phyloP scores from a whole-genome alignment of 2,329 filamentous ascomycete species.

The Clonostachys sp. region DNA sequence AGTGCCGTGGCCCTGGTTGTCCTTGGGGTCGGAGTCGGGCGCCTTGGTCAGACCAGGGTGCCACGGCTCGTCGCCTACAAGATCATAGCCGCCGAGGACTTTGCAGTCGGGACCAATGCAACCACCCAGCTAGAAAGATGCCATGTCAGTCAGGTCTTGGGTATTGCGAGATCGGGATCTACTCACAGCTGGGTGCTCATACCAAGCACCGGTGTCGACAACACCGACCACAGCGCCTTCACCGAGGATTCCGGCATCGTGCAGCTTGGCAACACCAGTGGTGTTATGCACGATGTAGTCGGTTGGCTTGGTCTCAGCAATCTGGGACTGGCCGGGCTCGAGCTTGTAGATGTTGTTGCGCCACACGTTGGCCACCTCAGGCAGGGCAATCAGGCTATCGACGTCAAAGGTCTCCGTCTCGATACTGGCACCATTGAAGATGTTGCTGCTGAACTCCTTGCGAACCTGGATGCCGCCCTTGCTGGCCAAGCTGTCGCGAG shows the following conservation, averaged over 20 bases:
- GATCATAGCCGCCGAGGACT: conserved; percentile 14
- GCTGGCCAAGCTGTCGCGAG: not conserved
- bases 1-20: conserved; percentile 17
- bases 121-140: conserved; percentile 12
- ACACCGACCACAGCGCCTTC: conserved; percentile 15
- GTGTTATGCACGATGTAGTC: conserved; percentile 13
- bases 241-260: conserved; percentile 12
- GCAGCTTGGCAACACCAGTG: conserved; percentile 15
- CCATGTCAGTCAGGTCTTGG: not conserved
- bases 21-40: conserved; percentile 16
- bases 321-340: not conserved
- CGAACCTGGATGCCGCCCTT: conserved; percentile 2
- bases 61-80: conserved; percentile 10
- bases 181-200: conserved; percentile 10
- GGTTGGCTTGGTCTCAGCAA: not conserved
- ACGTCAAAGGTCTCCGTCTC: conserved; percentile 7
- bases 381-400: conserved; percentile 8
- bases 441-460: conserved; percentile 6
- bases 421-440: conserved; percentile 15
- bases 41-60: not conserved
- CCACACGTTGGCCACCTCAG: conserved; percentile 13
- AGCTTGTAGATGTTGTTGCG: conserved; percentile 4
- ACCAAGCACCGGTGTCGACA: conserved; percentile 16
- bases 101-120: conserved; percentile 15
- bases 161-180: not conserved